phyloP scores from a whole-genome alignment of 768 basidiomycete genomes.

The Boletus pseudopeckii region DNA sequence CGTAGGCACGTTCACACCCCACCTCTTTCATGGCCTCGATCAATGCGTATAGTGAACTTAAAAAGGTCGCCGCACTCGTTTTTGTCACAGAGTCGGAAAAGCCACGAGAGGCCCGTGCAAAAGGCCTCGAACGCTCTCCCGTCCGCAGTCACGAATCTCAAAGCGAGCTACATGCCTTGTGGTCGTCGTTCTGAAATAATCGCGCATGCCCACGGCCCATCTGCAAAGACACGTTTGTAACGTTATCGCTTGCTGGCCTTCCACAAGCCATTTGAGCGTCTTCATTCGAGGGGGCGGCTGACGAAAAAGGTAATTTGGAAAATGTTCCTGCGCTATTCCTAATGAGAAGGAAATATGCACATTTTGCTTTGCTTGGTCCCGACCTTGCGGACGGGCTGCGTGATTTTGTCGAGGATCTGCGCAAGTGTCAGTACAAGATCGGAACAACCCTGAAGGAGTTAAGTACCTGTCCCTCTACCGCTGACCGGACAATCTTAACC shows the following conservation, averaged over 20 bases:
- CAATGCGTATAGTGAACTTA: conserved; percentile 23
- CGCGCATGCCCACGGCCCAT: conserved; percentile 7
- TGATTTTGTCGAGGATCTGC: conserved; percentile 16
- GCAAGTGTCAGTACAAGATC: conserved; percentile 18
- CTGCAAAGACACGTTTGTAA: neutral
- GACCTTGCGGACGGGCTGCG: neutral
- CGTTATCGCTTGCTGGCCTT: neutral
- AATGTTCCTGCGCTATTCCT: neutral
- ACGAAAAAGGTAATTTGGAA: neutral
- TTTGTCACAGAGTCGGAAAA: neutral
- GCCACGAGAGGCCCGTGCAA: neutral
- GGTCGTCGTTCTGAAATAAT: conserved; percentile 9
- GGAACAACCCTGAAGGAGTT: conserved; percentile 33
- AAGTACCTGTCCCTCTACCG: conserved; percentile 16
- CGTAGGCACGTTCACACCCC: conserved; percentile 31
- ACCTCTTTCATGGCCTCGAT: conserved; percentile 25
- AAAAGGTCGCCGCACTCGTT: conserved; percentile 10
- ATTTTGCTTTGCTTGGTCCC: neutral
- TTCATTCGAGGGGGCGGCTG: neutral
- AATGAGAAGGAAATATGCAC: neutral
- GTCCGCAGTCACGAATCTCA: neutral
- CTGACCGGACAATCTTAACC: neutral
- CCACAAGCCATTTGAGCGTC: too few species aligned
- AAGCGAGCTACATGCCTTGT: conserved; percentile 3
- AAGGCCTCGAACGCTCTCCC: conserved; percentile 6